Evolutionary conservation across 345 rosid species (phyloP).

Genomic region (Raphanus raphanistrum): DNA sequence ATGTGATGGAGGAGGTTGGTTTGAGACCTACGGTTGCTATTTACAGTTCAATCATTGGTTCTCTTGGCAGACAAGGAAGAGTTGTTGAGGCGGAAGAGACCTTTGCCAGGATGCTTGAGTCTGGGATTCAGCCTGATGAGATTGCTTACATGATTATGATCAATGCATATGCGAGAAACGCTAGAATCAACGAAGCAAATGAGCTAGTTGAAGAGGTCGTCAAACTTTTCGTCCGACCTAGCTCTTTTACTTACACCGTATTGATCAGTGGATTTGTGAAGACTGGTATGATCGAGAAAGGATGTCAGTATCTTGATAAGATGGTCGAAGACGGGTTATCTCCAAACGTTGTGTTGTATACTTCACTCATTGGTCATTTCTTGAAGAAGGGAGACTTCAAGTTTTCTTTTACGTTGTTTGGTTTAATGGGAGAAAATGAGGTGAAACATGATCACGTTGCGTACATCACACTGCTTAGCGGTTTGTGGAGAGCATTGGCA

Average conservation of each 20-base stretch:
- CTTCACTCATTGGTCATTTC: conserved; percentile 55
- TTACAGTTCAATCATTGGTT: conserved; percentile 53
- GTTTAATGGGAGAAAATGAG: conserved; percentile 51
- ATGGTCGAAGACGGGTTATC: conserved; percentile 62
- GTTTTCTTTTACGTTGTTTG: conserved; percentile 53
- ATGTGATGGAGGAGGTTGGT: conserved; percentile 56
- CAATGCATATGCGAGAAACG: conserved; percentile 55
- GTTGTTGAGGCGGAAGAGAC: conserved; percentile 56
- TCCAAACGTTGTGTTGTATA: conserved; percentile 56
- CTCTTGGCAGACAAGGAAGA: conserved; percentile 48
- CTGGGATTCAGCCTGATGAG: conserved; percentile 70
- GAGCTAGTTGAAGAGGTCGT: conserved; percentile 60
- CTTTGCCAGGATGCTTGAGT: conserved; percentile 59
- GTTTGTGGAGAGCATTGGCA: conserved; percentile 46
- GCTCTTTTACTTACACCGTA: conserved; percentile 56
- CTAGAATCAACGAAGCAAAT: conserved; percentile 50
- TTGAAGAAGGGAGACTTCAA: conserved; percentile 54
- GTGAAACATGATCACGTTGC: conserved; percentile 43
- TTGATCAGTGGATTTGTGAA: conserved; percentile 63
- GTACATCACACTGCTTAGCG: conserved; percentile 49
- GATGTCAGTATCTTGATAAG: conserved; percentile 58
- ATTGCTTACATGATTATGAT: conserved; percentile 66
- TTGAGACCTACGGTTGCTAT: conserved; percentile 62
- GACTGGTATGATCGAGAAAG: conserved; percentile 55
- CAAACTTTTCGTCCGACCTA: conserved; percentile 47